phyloP scores from a whole-genome alignment of 805 yeast species.

The Yamadazyma phyllophila region DNA sequence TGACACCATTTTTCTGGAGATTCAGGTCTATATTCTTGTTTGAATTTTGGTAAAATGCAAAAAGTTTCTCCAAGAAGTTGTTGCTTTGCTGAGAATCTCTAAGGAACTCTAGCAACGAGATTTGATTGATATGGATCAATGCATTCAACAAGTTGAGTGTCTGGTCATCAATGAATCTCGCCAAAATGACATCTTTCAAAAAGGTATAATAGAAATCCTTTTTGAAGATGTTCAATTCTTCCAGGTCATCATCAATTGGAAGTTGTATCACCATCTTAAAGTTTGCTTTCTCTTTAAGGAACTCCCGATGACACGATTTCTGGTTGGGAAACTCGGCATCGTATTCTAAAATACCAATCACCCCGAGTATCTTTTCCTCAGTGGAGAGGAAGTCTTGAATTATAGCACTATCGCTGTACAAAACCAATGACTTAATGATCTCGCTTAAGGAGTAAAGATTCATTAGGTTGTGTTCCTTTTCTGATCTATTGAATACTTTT shows the following conservation, averaged over 20 bases:
- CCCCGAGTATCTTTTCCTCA: constrained; percentile 41
- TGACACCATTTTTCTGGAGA: constrained; percentile 66
- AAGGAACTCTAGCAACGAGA: constrained; percentile 59
- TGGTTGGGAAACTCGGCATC: constrained; percentile 81
- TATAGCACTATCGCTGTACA: constrained; percentile 59
- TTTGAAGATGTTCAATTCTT: constrained; percentile 51
- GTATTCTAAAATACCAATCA: constrained; percentile 80
- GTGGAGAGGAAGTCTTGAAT: constrained; percentile 32
- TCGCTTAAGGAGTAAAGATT: constrained; percentile 68
- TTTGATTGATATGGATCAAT: constrained; percentile 66
- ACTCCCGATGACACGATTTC: constrained; percentile 78
- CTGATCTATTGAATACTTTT: constrained; percentile 54
- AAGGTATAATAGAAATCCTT: constrained; percentile 77
- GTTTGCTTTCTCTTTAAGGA: constrained; percentile 51
- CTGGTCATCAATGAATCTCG: constrained; percentile 78
- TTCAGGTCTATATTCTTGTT: constrained; percentile 13
- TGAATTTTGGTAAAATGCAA: constrained; percentile 47
- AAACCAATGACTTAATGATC: constrained; percentile 65
- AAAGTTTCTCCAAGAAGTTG: constrained; percentile 55
- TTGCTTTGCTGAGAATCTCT: constrained; percentile 41
- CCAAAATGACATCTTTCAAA: constrained; percentile 82
- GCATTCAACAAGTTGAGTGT: constrained; percentile 65
- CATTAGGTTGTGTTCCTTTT: constrained; percentile 47
- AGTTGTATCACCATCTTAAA: constrained; percentile 66
- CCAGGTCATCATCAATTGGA: constrained; percentile 50